Evolutionary conservation across 768 basidiomycete genomes (phyloP), one percentile per base, ranked within the genome.

Genomic region (Suillus americanus): DNA sequence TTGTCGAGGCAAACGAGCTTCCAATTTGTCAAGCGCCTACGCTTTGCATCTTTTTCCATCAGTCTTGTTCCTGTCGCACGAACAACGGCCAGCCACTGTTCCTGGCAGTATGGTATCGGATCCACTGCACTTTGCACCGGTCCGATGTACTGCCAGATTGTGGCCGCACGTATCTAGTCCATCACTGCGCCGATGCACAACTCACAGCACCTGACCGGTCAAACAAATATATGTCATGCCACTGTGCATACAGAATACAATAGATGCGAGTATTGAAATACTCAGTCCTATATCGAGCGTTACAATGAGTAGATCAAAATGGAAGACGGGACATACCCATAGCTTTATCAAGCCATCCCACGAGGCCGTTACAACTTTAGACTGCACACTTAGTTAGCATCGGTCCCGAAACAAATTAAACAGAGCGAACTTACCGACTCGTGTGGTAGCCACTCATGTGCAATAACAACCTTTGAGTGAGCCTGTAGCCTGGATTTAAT

Each of bases 331-430:
- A 83, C 90, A 69, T 74, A 93, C 95, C 95, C 96, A 99, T 75
- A 99, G 83, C 79, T 99, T 99, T 78, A 99, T 98, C 68, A 95
- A 80, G 14, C 96, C 96, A 74, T 99, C 97, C 97, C 97, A 99
- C 54, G 93, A 95, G 10, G 92, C 95, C 3, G 97, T 99, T 61
- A 99, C 86, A 8, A 99, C 89, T 81, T 99, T 99, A 28, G 94
- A 97, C 97, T 98, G 67, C 18, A 71, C 41, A 67, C 56, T 30
- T 38, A 65, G 64, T 72, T 63, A 70, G 68, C 63, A 35, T 10
- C 56, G 35, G 16, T 14, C 7, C 35, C 38, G 25, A n/a, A 46
- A 37, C 33, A 35, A 54, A 51, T 60, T 13, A 37, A 64, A 62
- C 13, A 43, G 45, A 13, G 40, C 1, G 1, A 51, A 85, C 94